A percentile compares a stretch with the other conserved stretches of the same genome.
Conservation (phyloP, 2,329 filamentous ascomycete genomes). For the Xylariaceae sp. region DNA sequence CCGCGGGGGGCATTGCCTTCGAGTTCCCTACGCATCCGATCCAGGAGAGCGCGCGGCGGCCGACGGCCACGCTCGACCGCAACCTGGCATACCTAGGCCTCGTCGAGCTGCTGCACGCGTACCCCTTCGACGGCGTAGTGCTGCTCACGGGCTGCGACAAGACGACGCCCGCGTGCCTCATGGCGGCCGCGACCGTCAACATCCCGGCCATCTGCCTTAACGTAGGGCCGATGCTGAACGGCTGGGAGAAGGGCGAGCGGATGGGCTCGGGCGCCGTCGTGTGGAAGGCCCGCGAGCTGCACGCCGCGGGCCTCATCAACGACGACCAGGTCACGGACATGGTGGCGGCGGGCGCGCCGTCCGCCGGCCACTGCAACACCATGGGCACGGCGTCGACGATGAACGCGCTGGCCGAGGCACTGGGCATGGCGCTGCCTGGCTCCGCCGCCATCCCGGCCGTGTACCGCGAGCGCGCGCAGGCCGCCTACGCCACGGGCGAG, state of each 20-base stretch:
- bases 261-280: constrained; percentile 54
- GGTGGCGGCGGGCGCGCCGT: constrained; percentile 49
- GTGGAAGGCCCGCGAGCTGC: constrained; percentile 55
- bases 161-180: constrained; percentile 56
- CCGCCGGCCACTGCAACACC: constrained; percentile 57
- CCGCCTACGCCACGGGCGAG: constrained; percentile 54
- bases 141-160: constrained; percentile 59
- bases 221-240: constrained; percentile 59
- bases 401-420: constrained; percentile 57
- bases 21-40: constrained; percentile 60
- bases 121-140: constrained; percentile 57
- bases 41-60: constrained; percentile 53
- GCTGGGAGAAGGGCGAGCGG: constrained; percentile 48
- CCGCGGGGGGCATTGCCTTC: constrained; percentile 55
- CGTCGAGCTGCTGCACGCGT: constrained; percentile 54
- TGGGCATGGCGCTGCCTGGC: constrained; percentile 59
- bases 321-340: constrained; percentile 53
- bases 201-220: constrained; percentile 58
- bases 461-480: constrained; percentile 54
- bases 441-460: constrained; percentile 57
- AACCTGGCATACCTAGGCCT: constrained; percentile 55
- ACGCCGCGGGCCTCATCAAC: constrained; percentile 53
- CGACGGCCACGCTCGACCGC: constrained; percentile 55
- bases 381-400: constrained; percentile 61
- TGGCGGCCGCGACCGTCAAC: constrained; percentile 59